Conservation (phyloP, 495 filamentous ascomycete species). For the Durotheca rogersii region DNA sequence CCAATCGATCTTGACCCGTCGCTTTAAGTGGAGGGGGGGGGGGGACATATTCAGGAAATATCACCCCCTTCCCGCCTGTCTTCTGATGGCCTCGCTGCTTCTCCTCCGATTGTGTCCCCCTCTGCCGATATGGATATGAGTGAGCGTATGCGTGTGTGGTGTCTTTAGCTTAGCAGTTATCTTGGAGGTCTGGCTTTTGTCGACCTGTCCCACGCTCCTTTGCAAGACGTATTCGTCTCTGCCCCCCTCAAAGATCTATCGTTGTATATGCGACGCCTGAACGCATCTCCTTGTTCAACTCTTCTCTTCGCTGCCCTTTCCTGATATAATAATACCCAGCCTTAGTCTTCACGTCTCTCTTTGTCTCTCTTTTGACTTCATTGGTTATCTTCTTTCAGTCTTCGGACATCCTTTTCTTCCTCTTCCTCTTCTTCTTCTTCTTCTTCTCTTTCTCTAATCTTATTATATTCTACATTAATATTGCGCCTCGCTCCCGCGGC, state of each 20-base stretch:
- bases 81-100: constrained; percentile 25
- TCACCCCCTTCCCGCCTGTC: constrained; percentile 23
- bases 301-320: constrained; percentile 16
- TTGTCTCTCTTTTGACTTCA: constrained; percentile 32
- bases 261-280: constrained; percentile 26
- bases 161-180: constrained; percentile 30
- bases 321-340: constrained; percentile 21
- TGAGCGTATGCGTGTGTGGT: constrained; percentile 22
- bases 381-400: constrained; percentile 28
- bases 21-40: constrained; percentile 11
- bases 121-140: constrained; percentile 17
- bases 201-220: constrained; percentile 26
- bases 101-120: constrained; percentile 30
- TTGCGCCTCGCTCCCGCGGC: constrained; percentile 27
- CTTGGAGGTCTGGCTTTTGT: constrained; percentile 28
- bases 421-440: constrained; percentile 25
- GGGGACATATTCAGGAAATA: constrained; percentile 35
- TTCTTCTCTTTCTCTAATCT: constrained; percentile 15
- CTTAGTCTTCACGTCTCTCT: constrained; percentile 32
- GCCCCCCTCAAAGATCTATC: constrained; percentile 20
- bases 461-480: constrained; percentile 26
- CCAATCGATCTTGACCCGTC: constrained; percentile 36
- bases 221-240: constrained; percentile 24
- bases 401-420: constrained; percentile 18
- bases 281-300: constrained; percentile 20